Base-by-base conservation (phyloP, 1,284 basidiomycete species). In the Peniophora sp. region DNA sequence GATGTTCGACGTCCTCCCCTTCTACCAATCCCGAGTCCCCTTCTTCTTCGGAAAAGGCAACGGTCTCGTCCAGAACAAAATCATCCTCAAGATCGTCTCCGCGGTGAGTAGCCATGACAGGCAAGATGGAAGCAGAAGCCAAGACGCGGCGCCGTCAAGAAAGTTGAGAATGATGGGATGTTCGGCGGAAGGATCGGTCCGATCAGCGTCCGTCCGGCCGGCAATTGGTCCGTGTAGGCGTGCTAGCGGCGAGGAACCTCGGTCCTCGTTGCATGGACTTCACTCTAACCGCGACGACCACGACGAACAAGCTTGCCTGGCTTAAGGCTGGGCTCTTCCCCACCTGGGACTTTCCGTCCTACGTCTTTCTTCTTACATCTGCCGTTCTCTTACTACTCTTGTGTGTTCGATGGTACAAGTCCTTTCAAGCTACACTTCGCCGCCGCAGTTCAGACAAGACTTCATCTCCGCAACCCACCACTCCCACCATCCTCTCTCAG, bases 1-100 rank as follows among this genome's bases (percentile, higher is more conserved):
- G 61, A 19, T 61, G 68, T 9, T 59, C 63, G 35, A 70, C 63
- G 49, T 73, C 70, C 22, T 74, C 73, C 6, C 61, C 67, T 45
- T 68, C 72, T 47, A 39, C 51, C 12, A 49, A 25, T 24, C 41
- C 19, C n/a, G 59, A 61, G 2, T 67, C 66, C 17, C 75, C 77
- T 38, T 79, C 82, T 16, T 77, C 79, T 20, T 70, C 77, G 1
- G 81, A 83, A 14, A 78, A 64, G 1, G 78, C 81, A 0, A 88
- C 76, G 20, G 79, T 69, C 47, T 85, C 83, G 56, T 92, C 89
- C 25, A 77, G 75, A 39, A 86, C 70, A 62, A 87, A 89, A 59
- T 91, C 86, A 61, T 92, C 89, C 43, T 85, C 85, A 17, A 92
- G 73, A 68, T 87, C 86, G 71, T 92, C 90, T 43, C 84, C 85